phyloP scores from a whole-genome alignment of 345 rosid species.

The Xanthoceras sorbifolium region DNA sequence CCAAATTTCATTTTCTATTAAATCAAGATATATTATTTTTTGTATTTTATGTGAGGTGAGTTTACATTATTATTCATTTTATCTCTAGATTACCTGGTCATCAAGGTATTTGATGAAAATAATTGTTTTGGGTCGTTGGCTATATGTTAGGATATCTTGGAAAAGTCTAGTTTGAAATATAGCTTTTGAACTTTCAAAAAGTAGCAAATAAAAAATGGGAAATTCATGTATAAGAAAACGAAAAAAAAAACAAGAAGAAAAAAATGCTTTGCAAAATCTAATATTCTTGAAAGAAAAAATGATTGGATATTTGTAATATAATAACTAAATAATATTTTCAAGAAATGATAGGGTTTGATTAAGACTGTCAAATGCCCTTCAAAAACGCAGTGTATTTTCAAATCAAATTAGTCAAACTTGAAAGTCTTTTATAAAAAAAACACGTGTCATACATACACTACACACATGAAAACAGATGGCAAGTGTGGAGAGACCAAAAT shows the following conservation, averaged over 20 bases:
- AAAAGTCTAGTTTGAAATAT: conserved; percentile 18
- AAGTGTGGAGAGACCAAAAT: background rate
- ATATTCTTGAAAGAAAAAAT: background rate
- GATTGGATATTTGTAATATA: no score
- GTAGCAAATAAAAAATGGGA: background rate
- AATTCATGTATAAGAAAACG: background rate
- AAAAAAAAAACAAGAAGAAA: background rate
- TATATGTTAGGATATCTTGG: background rate
- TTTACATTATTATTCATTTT: background rate
- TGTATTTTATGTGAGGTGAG: background rate
- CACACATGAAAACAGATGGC: conserved; percentile 4
- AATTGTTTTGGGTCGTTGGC: background rate
- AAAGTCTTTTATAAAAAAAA: background rate
- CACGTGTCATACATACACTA: conserved; percentile 1
- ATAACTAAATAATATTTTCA: no score
- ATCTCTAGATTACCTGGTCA: background rate
- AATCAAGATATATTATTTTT: no score
- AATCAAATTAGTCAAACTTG: background rate
- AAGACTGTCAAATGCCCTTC: conserved; percentile 1
- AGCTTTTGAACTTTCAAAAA: conserved; percentile 18
- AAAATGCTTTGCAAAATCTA: background rate
- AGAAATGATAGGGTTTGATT: background rate
- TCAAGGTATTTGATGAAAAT: background rate
- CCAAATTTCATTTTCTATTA: background rate
- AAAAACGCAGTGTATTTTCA: background rate